These are phyloP conservation scores for Pholiota microspora DNA, from an alignment of 768 basidiomycete species.

Conservation along the genomic window DNA sequence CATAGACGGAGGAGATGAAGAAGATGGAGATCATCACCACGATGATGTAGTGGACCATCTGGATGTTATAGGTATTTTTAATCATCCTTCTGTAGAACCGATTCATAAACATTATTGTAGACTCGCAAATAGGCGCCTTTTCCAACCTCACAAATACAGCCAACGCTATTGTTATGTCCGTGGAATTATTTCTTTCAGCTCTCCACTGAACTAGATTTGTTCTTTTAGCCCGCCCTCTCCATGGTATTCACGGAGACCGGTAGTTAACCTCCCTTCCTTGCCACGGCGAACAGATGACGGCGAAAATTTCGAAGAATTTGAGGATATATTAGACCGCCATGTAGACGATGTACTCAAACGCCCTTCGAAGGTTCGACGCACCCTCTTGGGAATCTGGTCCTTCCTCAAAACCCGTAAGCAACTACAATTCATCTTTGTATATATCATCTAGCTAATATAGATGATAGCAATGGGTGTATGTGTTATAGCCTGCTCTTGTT, in stretches of 20 bases:
- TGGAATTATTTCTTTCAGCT: not conserved
- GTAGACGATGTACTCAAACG: conserved; percentile 73
- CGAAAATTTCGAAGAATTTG: conserved; percentile 29
- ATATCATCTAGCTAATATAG: not conserved
- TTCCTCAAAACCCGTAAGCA: conserved; percentile 78
- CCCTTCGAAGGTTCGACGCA: conserved; percentile 56
- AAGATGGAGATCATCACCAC: conserved; percentile 46
- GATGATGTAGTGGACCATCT: conserved; percentile 84
- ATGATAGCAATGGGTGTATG: conserved; percentile 64
- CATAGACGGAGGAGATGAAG: conserved; percentile 15
- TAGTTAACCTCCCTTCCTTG: conserved; percentile 51
- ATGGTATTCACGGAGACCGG: conserved; percentile 69
- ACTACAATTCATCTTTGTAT: not conserved
- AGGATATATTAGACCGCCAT: conserved; percentile 65
- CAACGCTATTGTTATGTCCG: conserved; percentile 72
- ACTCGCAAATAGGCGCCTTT: conserved; percentile 73
- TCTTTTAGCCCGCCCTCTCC: conserved; percentile 59
- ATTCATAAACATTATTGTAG: conserved; percentile 28
- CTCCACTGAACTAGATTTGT: not conserved
- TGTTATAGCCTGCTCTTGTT: conserved; percentile 10
- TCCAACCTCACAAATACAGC: conserved; percentile 77
- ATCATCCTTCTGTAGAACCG: not conserved
- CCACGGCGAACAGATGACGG: conserved; percentile 31
- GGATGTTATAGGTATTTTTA: conserved; percentile 65
- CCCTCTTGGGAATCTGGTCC: conserved; percentile 71